Conservation (phyloP, 441 rosid genomes). For the Omphalea diandra region DNA sequence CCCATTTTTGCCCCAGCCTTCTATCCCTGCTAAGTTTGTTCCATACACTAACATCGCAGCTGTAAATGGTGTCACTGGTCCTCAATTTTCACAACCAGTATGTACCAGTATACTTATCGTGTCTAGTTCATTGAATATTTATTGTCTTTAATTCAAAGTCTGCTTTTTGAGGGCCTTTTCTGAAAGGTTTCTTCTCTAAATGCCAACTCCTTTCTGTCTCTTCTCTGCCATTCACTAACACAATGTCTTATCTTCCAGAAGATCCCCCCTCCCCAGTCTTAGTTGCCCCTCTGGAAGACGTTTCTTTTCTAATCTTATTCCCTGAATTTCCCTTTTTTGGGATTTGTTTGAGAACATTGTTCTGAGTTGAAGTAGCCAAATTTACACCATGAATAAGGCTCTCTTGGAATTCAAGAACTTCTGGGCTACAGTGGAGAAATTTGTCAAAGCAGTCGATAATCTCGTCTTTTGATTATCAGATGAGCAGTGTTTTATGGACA, state of each 20-base stretch:
- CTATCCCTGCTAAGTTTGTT: slow-evolving; percentile 51
- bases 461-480: neutral
- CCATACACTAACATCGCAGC: slow-evolving; percentile 47
- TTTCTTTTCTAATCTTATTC: neutral
- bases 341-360: neutral
- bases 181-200: neutral
- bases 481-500: neutral
- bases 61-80: slow-evolving; percentile 44
- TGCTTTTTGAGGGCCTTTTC: neutral
- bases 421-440: slow-evolving; percentile 1
- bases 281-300: neutral
- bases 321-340: neutral
- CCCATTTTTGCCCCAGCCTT: slow-evolving; percentile 48
- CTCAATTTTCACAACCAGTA: slow-evolving; percentile 61
- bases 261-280: neutral
- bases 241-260: neutral
- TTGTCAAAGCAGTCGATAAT: neutral
- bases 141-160: neutral
- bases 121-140: slow-evolving; percentile 2
- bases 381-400: neutral
- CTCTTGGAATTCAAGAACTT: neutral
- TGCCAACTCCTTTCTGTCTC: neutral
- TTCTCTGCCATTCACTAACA: neutral
- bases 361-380: neutral
- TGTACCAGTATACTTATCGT: slow-evolving; percentile 27